Evolutionary conservation across 2,329 filamentous ascomycete genomes (phyloP), one percentile per base, ranked within the genome.

Genomic region (Cordyceps fumosorosea): DNA sequence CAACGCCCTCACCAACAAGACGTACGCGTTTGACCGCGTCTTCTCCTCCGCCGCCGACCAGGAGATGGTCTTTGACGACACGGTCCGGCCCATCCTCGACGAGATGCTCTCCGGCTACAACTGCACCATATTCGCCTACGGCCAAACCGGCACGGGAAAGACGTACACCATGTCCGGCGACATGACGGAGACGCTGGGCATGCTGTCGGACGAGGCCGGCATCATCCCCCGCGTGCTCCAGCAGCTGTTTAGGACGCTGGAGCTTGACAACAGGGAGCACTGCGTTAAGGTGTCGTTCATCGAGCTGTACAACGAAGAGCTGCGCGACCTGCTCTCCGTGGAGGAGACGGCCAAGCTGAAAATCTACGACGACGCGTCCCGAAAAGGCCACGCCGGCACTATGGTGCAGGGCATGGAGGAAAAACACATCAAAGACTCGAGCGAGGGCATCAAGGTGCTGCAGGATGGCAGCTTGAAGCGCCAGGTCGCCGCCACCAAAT

Each of bases 131-230:
- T 99, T 99, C 70, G 95, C 95, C 40, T 99, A 99, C 73, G 95
- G 95, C 29, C 95, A 99, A 74, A 99, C 95, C 0, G 95, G 95
- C 51, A 99, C 95, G 0, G 95, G 95, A 69, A 99, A 99, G 75
- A 99, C 95, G 16, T 99, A 99, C 75, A 99, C 95, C 26, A 99
- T 99, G 95, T 96, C 93, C 0, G 95, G 95, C 61, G 93, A 99
- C 74, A 97, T 99, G 86, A 90, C 84, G 16, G 90, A 97, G 68
- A 91, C 86, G 0, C 76, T 92, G 44, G 91, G 93, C 1, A 86
- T 96, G 64, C 81, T 96, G 16, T 93, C 93, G 1, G 95, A 98
- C 71, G 89, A 87, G 45, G 95, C 96, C 32, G 95, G 95, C 69
- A 98, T 99, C 68, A 95, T 99, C 65, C 96, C 96, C 26, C 88